phyloP scores from a whole-genome alignment of 2,329 filamentous ascomycete species.

The Fusarium sp. region DNA sequence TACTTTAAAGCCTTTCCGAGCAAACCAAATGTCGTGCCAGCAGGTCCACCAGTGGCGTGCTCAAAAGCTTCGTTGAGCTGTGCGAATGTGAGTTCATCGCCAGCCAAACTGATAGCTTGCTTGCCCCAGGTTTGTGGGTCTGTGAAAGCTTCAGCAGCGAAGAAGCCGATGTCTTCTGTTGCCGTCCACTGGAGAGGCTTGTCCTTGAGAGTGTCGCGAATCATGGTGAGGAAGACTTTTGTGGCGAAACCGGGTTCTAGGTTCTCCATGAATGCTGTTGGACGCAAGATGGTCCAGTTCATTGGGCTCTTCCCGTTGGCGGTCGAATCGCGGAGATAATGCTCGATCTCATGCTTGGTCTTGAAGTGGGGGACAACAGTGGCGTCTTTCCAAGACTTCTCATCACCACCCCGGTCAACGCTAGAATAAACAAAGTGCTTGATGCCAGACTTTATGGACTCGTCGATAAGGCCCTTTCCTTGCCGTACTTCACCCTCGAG shows the following conservation, averaged over 20 bases:
- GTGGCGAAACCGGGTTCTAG: constrained; percentile 47
- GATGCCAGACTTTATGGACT: constrained; percentile 15
- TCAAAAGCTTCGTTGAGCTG: constrained; percentile 24
- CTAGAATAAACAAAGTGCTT: constrained; percentile 49
- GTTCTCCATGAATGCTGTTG: constrained; percentile 57
- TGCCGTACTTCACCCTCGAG: constrained; percentile 23
- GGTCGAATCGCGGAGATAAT: constrained; percentile 24
- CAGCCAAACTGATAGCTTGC: constrained; percentile 12
- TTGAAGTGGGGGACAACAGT: constrained; percentile 42
- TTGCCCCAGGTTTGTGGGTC: neutral
- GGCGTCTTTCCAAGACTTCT: constrained; percentile 39
- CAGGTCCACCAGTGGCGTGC: neutral
- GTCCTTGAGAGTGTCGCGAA: constrained; percentile 46
- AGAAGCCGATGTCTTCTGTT: constrained; percentile 26
- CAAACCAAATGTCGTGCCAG: constrained; percentile 18
- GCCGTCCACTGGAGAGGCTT: constrained; percentile 40
- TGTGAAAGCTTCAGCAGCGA: constrained; percentile 15
- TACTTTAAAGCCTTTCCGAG: constrained; percentile 26
- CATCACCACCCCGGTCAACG: constrained; percentile 44
- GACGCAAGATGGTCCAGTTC: constrained; percentile 54
- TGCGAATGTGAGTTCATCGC: constrained; percentile 27
- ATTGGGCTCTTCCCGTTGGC: constrained; percentile 34
- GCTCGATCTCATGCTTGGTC: constrained; percentile 30
- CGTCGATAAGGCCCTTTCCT: constrained; percentile 30
- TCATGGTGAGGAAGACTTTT: constrained; percentile 49